Evolutionary conservation across 805 yeast species (phyloP), one percentile per base, ranked within the genome.

Genomic region (Ogataea dorogensis): DNA sequence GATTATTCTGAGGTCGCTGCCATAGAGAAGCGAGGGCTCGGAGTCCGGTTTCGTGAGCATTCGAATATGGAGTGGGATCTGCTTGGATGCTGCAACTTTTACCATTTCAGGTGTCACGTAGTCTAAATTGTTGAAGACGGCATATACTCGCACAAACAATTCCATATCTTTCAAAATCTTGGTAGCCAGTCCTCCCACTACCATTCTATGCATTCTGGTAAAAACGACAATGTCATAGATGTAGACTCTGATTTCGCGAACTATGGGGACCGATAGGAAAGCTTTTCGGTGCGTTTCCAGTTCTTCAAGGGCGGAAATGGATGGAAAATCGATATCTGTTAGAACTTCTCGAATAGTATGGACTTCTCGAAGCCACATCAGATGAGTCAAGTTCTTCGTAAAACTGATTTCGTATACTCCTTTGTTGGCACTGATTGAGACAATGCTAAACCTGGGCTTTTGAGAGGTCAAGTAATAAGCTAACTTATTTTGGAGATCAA

Each of bases 31-130:
- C 2, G 77, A 62, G 0, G 79, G 70, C 45, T 79, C 86, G 17
- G 71, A 65, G 12, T 59, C 58, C 0, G 75, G 60, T 2, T 50
- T 39, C 3, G 27, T 33, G 5, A 57, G 33, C 18, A 61, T 23
- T 7, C 53, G 55, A 5, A 79, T 56, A 28, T 69, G 65, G 24
- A 73, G 53, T 0, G 84, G 81, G 11, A 76, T 54, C 10, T 71
- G 41, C 38, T 70, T 69, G 16, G 66, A 58, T 0, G 74, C 73
- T 0, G 81, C 77, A 13, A 66, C 43, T 19, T 72, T 68, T 8
- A 77, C 77, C 34, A 76, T 59, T 1, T 69, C 53, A 0, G 86
- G 86, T 0, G 77, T 69, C 1, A 73, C 77, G 51, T 56, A 79
- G 13, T 44, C 42, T 8, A 62, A 48, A 4, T 54, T 62, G 26